phyloP scores from a whole-genome alignment of 1,139 yeast genomes.

The Geotrichum restrictum region DNA sequence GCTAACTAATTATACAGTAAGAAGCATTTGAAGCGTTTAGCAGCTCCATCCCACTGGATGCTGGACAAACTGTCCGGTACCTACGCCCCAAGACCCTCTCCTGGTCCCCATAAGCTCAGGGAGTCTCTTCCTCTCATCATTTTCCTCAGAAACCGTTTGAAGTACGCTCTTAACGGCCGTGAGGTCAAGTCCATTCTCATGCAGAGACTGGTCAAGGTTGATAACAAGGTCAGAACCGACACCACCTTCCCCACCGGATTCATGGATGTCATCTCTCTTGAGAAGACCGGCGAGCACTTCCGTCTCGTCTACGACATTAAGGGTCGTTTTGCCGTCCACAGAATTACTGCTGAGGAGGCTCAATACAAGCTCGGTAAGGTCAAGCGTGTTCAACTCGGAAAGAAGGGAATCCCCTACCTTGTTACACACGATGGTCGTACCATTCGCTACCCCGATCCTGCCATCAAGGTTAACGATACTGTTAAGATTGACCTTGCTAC shows the following conservation, averaged over 20 bases:
- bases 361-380: constrained; percentile 96
- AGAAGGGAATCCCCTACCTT: constrained; percentile 95
- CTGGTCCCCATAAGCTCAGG: constrained; percentile 99
- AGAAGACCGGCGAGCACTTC: constrained; percentile 98
- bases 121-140: constrained; percentile 98
- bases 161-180: constrained; percentile 99
- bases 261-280: constrained; percentile 96
- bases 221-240: constrained; percentile 99
- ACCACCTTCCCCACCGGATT: constrained; percentile 98
- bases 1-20: constrained; percentile 45
- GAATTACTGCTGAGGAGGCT: constrained; percentile 98
- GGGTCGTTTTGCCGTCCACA: constrained; percentile 99
- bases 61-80: constrained; percentile 99
- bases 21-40: constrained; percentile 97
- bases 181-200: constrained; percentile 98
- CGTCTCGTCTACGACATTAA: constrained; percentile 96
- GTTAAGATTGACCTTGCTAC: constrained; percentile 94
- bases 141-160: constrained; percentile 98
- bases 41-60: constrained; percentile 99
- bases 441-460: constrained; percentile 98
- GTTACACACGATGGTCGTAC: constrained; percentile 99
- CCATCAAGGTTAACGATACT: constrained; percentile 92
- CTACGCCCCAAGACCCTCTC: constrained; percentile 99
- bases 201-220: constrained; percentile 99
- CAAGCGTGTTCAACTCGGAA: constrained; percentile 95